Evolutionary conservation across 2,329 filamentous ascomycete species (phyloP).

Genomic region (Emergomyces africanus): DNA sequence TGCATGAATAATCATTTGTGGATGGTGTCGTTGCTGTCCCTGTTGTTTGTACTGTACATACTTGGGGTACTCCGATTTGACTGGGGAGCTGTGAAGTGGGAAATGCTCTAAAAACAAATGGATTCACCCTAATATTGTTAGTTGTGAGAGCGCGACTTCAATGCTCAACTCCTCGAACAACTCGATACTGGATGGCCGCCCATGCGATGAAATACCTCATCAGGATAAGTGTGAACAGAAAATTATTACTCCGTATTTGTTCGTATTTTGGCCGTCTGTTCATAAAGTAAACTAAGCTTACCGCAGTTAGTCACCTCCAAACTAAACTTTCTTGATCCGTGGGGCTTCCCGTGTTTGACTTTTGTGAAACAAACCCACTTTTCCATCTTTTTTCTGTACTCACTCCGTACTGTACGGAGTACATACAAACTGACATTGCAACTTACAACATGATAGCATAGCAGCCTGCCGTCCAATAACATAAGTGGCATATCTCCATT

Average conservation of each 20-base stretch:
- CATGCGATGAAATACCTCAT: neutral
- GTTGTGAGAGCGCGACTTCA: neutral
- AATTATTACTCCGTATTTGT: neutral
- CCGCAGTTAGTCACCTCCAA: neutral
- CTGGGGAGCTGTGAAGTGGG: neutral
- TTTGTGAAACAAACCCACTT: neutral
- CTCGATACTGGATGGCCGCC: neutral
- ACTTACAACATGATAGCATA: neutral
- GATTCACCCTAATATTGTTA: neutral
- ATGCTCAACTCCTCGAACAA: neutral
- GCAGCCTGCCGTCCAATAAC: neutral
- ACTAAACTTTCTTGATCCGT: neutral
- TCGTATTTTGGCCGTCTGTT: neutral
- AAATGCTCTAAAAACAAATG: neutral
- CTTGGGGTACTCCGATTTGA: neutral
- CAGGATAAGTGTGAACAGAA: neutral
- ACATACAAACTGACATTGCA: neutral
- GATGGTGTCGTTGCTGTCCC: neutral
- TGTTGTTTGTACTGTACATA: too few species aligned
- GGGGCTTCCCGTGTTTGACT: neutral
- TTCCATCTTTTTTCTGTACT: neutral
- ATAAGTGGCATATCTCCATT: neutral
- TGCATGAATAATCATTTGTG: neutral
- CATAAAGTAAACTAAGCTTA: neutral
- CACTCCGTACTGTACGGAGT: too few species aligned